Base-by-base conservation (phyloP, 2,329 filamentous ascomycete species). In the Tolypocladium album region DNA sequence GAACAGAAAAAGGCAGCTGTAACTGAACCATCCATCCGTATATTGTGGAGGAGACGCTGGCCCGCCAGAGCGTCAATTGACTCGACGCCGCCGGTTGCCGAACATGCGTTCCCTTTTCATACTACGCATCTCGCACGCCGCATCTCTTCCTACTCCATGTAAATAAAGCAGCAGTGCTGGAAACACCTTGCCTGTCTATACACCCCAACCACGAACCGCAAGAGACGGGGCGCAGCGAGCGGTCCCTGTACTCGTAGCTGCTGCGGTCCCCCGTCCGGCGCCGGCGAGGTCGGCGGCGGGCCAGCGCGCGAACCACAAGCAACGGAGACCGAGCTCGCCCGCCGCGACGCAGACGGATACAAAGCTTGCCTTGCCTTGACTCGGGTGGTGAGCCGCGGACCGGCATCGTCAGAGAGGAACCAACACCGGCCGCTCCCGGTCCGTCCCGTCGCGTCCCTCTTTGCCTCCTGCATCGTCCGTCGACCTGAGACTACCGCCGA, bases 311-410 rank as follows among this genome's bases (percentile, higher is more conserved):
- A 17, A 27, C 36, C 36, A 31, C 55, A 34, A n/a, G 7, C 55
- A 42, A 56, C 55, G 55, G 55, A 57, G 55, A 57, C 55, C 55
- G 55, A 57, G 55, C 55, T 57, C 55, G 55, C 55, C 39, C 55
- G 55, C 55, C 55, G 55, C 50, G 50, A 38, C 31, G 20, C 20
- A n/a, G 50, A 34, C 27, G 17, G 27, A 53, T 7, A 12, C 27
- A 22, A 52, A n/a, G 24, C 7, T 34, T 4, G 8, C 15, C 3
- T 38, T 13, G 47, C 47, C 17, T 22, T 24, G 13, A 3, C 27
- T 31, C 27, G 13, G 7, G 1, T 27, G 45, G 12, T 9, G 13
- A 47, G 12, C 5, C 13, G 24, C 24, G 45, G 45, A 31, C 45
- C 45, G 45, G 45, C 24, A 20, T 31, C 24, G 9, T 50, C 15